Base-by-base conservation (phyloP, 257 asterid species). In the Misopates orontium region DNA sequence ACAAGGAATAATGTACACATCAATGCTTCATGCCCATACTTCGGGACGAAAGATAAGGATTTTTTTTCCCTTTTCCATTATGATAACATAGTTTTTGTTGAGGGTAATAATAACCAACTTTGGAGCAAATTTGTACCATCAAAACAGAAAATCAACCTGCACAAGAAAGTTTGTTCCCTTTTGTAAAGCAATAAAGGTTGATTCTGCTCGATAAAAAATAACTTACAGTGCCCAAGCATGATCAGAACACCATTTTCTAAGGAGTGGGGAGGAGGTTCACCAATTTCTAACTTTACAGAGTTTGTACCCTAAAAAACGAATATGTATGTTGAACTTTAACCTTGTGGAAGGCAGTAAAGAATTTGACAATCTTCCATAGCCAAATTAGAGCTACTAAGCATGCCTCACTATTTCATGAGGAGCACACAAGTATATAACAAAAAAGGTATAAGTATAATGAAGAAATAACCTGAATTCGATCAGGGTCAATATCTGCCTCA, bases 381-480 rank as follows among this genome's bases (percentile, higher is more conserved):
- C 11, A 3, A 36, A 3, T 5, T 4, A n/a, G 42, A 9, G 42
- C 11, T 9, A 51, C 60, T 20, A 54, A n/a, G 49, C 22, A 39
- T 44, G 21, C 25, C 11, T 28, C 24, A 54, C 9, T 56, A 13
- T 1, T 68, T 25, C 49, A 23, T n/a, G n/a, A 28, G n/a, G 48
- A 56, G 45, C 42, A 36, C 11, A 36, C 11, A 9, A 36, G 11
- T 9, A 8, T 36, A 36, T 10, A 36, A 3, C 8, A 41, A 28
- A 71, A 48, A 62, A 59, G 14, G 59, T 51, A 61, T n/a, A 21
- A 1, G 31, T 36, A 4, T 11, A 60, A 56, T 16, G 39, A 20
- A 70, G 47, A 79, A 54, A 64, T 66, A 64, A 93, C 99, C 99
- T 90, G 96, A 61, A 87, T 75, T 85, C 97, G 83, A 70, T 93